Evolutionary conservation across 225 moss, liverwort and hornwort species (phyloP).

Genomic region (Bryoerythrophyllum caledonicum): DNA sequence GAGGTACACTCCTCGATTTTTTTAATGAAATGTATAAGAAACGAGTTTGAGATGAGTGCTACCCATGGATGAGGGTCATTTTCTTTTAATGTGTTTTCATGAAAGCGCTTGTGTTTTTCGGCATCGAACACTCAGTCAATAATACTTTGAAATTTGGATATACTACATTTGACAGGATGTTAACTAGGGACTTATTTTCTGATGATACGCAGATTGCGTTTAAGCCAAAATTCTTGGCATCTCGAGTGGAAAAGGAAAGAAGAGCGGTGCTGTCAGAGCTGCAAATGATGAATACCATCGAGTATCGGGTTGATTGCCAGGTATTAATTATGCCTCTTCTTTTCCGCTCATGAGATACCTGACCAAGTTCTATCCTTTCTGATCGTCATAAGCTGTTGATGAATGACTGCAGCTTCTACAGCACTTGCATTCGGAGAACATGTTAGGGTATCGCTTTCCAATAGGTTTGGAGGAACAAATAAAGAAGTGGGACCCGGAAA

Average conservation of each 20-base stretch:
- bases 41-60: not conserved
- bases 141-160: constrained; percentile 2
- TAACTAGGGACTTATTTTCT: not conserved
- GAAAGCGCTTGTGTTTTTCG: not conserved
- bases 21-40: not conserved
- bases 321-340: constrained; percentile 35
- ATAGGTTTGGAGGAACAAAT: constrained; percentile 98
- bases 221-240: constrained; percentile 93
- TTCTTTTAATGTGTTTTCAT: not conserved
- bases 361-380: constrained; percentile 23
- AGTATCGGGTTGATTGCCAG: constrained; percentile 99
- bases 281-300: constrained; percentile 99
- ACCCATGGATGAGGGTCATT: not conserved
- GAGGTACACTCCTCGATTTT: constrained; percentile 58
- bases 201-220: constrained; percentile 80
- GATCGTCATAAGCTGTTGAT: constrained; percentile 5
- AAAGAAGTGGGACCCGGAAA: constrained; percentile 97
- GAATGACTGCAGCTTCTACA: constrained; percentile 80
- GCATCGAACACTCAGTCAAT: not conserved
- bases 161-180: not conserved
- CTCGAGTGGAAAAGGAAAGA: constrained; percentile 98
- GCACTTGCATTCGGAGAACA: constrained; percentile 96
- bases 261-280: constrained; percentile 97
- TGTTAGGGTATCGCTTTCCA: constrained; percentile 97
- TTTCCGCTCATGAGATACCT: not conserved